A percentile compares a stretch with the other conserved stretches of the same genome.
These are phyloP conservation scores for Monosporascus ibericus DNA, from an alignment of 2,329 filamentous ascomycete genomes.

Conservation along the genomic window DNA sequence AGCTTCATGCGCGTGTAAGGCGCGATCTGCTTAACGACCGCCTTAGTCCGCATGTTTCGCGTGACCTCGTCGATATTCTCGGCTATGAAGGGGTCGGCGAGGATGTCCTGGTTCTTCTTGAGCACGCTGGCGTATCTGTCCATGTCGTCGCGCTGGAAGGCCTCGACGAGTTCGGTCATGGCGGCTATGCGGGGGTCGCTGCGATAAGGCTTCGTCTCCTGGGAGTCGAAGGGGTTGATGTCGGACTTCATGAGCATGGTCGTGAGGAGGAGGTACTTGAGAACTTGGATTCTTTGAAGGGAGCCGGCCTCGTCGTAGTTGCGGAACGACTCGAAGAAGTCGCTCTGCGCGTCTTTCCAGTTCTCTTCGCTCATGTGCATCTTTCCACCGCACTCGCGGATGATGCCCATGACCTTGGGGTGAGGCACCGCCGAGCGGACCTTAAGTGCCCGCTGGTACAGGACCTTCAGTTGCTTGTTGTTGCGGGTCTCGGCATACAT, in stretches of 20 bases:
- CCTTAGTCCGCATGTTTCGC: constrained; percentile 95
- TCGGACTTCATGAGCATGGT: constrained; percentile 98
- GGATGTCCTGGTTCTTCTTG: constrained; percentile 78
- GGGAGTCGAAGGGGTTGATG: constrained; percentile 98
- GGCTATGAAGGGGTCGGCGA: constrained; percentile 90
- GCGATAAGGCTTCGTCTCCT: constrained; percentile 97
- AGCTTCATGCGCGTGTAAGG: constrained; percentile 92
- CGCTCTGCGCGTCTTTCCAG: constrained; percentile 93
- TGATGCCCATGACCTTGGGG: constrained; percentile 98
- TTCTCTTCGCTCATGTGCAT: constrained; percentile 99
- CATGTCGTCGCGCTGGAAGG: constrained; percentile 93
- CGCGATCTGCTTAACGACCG: constrained; percentile 84
- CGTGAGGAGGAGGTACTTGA: constrained; percentile 92
- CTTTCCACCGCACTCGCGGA: constrained; percentile 96
- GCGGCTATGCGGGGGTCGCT: constrained; percentile 90
- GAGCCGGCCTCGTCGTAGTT: constrained; percentile 99
- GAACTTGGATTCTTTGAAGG: constrained; percentile 89
- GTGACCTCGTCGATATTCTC: constrained; percentile 99
- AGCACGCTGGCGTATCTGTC: constrained; percentile 85
- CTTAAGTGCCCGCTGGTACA: constrained; percentile 86
- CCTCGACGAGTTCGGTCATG: constrained; percentile 95
- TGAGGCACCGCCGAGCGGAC: constrained; percentile 97
- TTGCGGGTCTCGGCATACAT: constrained; percentile 97
- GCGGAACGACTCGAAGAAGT: constrained; percentile 98
- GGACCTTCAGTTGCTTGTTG: constrained; percentile 89